Base-by-base conservation (phyloP, 2,329 filamentous ascomycete genomes). In the Colletotrichum abscissum region DNA sequence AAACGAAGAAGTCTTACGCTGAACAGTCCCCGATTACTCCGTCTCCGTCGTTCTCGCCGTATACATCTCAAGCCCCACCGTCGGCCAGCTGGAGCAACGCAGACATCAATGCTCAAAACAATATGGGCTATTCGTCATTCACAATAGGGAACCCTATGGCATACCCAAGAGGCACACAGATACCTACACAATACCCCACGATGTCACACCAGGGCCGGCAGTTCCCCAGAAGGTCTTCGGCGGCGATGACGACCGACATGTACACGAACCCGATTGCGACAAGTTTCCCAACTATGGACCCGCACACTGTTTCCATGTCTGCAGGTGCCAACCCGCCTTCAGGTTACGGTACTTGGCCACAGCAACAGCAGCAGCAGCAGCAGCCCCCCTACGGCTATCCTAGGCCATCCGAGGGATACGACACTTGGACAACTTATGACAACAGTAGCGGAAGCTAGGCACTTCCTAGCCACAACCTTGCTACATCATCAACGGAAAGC, bases 11-110 rank as follows among this genome's bases (percentile, higher is more conserved):
- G 73, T 79, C 84, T 7, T 89, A 87, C 76, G 78, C 86, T 11
- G 82, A 86, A 55, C 88, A 88, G 54, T 86, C 88, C 8, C 85
- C 88, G 11, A 82, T 89, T 42, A 86, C 86, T 4, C 82, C 87
- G 0, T 86, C 86, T 4, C 82, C 87, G 0, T 86, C 85, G 3
- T 88, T 87, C 73, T 86, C 88, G 5, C 84, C 87, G 1, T 90
- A 88, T 76, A 81, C 84, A 6, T 82, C 84, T 26, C 82, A 85
- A 55, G 80, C 81, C 1, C 79, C 84, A 16, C 74, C 83, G 2
- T 80, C 86, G 0, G 78, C 83, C 30, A 78, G 83, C 3, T 88
- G 87, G 88, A 78, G 81, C 35, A 80, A 82, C 63, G 78, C 84
- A 7, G 84, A 86, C 49, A 69, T 84, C 38, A 79, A 80, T 11